These are phyloP conservation scores for Plasmopara viticola DNA, from an alignment of 352 stramenopile species.

Conservation along the genomic window DNA sequence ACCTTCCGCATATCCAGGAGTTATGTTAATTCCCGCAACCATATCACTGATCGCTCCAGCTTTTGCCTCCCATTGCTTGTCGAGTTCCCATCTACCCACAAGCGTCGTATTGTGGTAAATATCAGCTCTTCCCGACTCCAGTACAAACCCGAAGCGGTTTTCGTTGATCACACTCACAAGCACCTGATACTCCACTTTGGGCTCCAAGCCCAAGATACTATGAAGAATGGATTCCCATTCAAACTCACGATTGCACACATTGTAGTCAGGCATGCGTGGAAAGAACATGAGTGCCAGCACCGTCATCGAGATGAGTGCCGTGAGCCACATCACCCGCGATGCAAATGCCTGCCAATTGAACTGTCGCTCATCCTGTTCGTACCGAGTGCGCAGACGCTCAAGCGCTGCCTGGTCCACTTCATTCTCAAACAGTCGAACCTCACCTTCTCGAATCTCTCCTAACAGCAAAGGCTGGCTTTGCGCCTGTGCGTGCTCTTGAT, in stretches of 20 bases:
- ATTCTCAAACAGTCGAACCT: slow-evolving; percentile 55
- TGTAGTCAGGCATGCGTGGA: slow-evolving; percentile 81
- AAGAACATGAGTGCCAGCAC: slow-evolving; percentile 83
- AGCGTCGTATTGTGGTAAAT: slow-evolving; percentile 76
- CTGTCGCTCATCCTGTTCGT: slow-evolving; percentile 37
- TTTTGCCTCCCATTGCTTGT: slow-evolving; percentile 53
- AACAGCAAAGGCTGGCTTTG: slow-evolving; percentile 54
- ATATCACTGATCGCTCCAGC: slow-evolving; percentile 74
- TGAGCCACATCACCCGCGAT: slow-evolving; percentile 48
- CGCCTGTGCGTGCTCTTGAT: slow-evolving; percentile 28
- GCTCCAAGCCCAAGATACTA: slow-evolving; percentile 62
- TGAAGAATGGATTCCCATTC: slow-evolving; percentile 84
- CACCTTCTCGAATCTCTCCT: slow-evolving; percentile 36
- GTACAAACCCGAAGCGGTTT: slow-evolving; percentile 81
- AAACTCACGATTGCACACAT: slow-evolving; percentile 86
- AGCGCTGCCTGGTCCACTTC: slow-evolving; percentile 47
- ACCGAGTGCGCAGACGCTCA: slow-evolving; percentile 40
- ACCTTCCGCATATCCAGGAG: slow-evolving; percentile 55
- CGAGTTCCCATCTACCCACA: slow-evolving; percentile 68
- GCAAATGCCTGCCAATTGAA: slow-evolving; percentile 51
- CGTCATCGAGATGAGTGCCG: slow-evolving; percentile 45
- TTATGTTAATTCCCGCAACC: slow-evolving; percentile 67
- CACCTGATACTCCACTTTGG: slow-evolving; percentile 82
- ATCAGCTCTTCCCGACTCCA: slow-evolving; percentile 64
- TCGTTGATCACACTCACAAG: slow-evolving; percentile 85